A percentile compares a stretch with the other conserved stretches of the same genome.
Conservation (phyloP, 78 protist species). For the Salpingoeca rosetta region DNA sequence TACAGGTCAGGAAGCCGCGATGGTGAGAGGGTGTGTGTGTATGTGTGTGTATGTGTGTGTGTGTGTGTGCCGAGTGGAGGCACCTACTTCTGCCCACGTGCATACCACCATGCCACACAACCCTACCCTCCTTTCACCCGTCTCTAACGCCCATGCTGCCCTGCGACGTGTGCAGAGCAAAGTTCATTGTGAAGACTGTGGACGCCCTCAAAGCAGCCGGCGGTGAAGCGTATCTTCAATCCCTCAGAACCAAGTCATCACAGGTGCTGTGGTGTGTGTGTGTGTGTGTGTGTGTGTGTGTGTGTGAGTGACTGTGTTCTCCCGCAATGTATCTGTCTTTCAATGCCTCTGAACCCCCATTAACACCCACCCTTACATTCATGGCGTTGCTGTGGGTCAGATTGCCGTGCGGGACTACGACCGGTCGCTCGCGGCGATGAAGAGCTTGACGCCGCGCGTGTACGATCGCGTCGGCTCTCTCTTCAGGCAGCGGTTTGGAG, state of each 20-base stretch:
- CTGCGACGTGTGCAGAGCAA: slow-evolving; percentile 22
- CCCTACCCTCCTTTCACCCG: too few relatives aligned
- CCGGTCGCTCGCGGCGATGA: background rate
- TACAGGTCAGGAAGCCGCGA: slow-evolving; percentile 14
- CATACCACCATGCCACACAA: too few relatives aligned
- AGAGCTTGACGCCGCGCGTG: slow-evolving; percentile 28
- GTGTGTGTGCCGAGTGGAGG: background rate
- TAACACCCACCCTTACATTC: slow-evolving; percentile 40
- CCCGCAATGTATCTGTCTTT: slow-evolving; percentile 43
- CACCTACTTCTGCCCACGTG: too few relatives aligned
- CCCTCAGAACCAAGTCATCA: background rate
- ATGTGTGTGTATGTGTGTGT: background rate
- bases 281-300: background rate
- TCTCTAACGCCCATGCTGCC: background rate
- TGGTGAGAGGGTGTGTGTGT: background rate
- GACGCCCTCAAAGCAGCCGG: slow-evolving; percentile 8
- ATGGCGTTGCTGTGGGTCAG: background rate
- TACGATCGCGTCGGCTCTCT: slow-evolving; percentile 28
- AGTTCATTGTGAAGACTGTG: slow-evolving; percentile 34
- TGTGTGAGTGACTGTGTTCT: slow-evolving; percentile 65
- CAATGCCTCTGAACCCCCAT: slow-evolving; percentile 70
- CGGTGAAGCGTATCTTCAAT: background rate
- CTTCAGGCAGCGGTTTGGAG: slow-evolving; percentile 25
- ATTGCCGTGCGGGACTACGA: background rate
- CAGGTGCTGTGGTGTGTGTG: background rate